These are phyloP conservation scores for Kazachstania taianensis DNA, from an alignment of 805 yeast genomes.

Conservation along the genomic window DNA sequence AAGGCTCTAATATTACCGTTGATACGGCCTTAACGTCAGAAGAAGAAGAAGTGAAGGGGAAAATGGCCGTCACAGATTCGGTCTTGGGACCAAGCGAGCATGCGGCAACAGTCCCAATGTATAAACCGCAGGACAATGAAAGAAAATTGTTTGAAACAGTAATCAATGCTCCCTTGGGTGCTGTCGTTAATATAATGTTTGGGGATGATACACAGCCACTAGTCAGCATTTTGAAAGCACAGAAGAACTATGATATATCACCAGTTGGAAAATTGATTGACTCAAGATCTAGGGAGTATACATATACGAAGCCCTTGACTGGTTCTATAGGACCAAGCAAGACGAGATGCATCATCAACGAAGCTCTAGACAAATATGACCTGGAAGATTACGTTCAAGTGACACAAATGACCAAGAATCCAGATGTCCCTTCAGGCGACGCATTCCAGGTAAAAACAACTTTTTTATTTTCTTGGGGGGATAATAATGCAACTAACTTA, in stretches of 20 bases:
- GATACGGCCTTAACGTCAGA: conserved; percentile 10
- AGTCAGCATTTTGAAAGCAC: conserved; percentile 40
- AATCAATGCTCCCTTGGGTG: conserved; percentile 56
- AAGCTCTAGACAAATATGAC: conserved; percentile 45
- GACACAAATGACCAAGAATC: conserved; percentile 53
- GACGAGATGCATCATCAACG: conserved; percentile 55
- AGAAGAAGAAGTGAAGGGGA: conserved; percentile 11
- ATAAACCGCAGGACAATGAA: conserved; percentile 39
- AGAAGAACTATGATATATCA: conserved; percentile 53
- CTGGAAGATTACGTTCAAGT: conserved; percentile 39
- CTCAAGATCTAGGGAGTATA: conserved; percentile 37
- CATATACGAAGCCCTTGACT: conserved; percentile 53
- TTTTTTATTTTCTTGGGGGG: conserved; percentile 53
- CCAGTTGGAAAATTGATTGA: conserved; percentile 34
- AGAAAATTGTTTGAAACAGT: conserved; percentile 44
- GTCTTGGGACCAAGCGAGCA: conserved; percentile 35
- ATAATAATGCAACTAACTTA: conserved; percentile 42
- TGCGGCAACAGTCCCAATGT: conserved; percentile 37
- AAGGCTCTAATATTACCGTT: conserved; percentile 20
- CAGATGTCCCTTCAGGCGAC: conserved; percentile 76
- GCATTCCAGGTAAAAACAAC: conserved; percentile 54
- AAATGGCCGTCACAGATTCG: not conserved
- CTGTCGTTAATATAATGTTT: conserved; percentile 46
- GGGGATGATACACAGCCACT: conserved; percentile 46
- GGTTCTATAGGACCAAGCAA: conserved; percentile 71